Evolutionary conservation across 352 stramenopile genomes (phyloP).

Genomic region (Hyaloperonospora arabidopsidis): DNA sequence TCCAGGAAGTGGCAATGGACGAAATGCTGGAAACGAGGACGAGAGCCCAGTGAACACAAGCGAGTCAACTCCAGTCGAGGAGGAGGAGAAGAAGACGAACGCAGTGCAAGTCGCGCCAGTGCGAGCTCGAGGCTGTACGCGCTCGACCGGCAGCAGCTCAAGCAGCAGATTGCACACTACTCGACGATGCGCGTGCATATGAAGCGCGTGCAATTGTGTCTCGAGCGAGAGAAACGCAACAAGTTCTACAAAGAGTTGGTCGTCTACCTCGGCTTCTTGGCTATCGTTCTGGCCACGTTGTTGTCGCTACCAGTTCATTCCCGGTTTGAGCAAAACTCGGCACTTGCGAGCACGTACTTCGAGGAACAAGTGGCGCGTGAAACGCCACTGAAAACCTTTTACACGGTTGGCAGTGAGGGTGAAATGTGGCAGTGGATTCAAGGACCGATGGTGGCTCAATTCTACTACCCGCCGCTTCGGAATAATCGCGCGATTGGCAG

Average conservation of each 20-base stretch:
- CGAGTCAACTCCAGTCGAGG: constrained; percentile 6
- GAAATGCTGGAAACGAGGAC: constrained; percentile 3
- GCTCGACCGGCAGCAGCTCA: constrained; percentile 38
- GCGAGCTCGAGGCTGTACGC: constrained; percentile 13
- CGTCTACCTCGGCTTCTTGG: constrained; percentile 64
- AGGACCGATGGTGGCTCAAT: constrained; percentile 58
- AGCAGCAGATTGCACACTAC: constrained; percentile 57
- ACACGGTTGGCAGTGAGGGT: constrained; percentile 50
- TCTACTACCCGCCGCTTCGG: constrained; percentile 55
- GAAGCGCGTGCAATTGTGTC: constrained; percentile 72
- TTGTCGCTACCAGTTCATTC: constrained; percentile 64
- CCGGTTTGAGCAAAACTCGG: constrained; percentile 65
- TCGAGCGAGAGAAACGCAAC: constrained; percentile 78
- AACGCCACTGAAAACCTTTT: constrained; percentile 53
- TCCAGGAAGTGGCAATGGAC: constrained; percentile 4
- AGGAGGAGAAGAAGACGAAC: constrained; percentile 17
- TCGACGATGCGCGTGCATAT: constrained; percentile 81
- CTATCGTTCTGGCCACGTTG: constrained; percentile 51
- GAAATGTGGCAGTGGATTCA: constrained; percentile 72
- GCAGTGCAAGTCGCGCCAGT: constrained; percentile 14
- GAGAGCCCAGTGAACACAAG: too few species aligned
- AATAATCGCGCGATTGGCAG: constrained; percentile 60
- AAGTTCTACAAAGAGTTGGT: constrained; percentile 77
- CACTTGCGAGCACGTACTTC: constrained; percentile 50
- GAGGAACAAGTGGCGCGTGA: constrained; percentile 59